Conservation (phyloP, 331 rosid species). For the Rhamnella rubrinervis region DNA sequence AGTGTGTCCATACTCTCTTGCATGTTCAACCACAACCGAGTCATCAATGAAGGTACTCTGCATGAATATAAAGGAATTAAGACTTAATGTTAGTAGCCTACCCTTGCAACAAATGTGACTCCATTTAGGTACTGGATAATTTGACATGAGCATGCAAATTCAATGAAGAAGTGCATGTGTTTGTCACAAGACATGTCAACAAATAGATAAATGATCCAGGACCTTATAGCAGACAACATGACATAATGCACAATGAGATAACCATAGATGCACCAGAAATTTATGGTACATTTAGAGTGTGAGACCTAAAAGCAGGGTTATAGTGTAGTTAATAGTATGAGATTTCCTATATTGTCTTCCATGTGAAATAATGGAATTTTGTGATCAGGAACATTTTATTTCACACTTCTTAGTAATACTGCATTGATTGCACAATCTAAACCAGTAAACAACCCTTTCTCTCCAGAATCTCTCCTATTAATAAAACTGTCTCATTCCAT, state of each 20-base stretch:
- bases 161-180: no score
- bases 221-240: no score
- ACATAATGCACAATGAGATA: no score
- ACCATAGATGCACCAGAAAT: no score
- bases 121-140: no score
- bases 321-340: background rate
- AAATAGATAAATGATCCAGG: no score
- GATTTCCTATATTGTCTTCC: background rate
- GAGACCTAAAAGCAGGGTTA: no score
- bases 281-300: no score
- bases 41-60: constrained; percentile 74
- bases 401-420: background rate
- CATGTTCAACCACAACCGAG: constrained; percentile 60
- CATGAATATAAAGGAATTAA: constrained; percentile 2
- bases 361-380: background rate
- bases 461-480: background rate
- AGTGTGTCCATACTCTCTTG: constrained; percentile 62
- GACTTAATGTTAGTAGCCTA: constrained; percentile 1
- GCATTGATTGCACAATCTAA: background rate
- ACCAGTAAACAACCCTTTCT: background rate
- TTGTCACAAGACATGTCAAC: no score
- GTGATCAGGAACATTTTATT: background rate
- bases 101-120: background rate
- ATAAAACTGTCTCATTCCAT: background rate
- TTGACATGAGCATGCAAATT: no score